Percentiles rank a stretch among this genome's conserved stretches.
These are phyloP conservation scores for Boechera retrofracta DNA, from an alignment of 345 rosid species.

Conservation along the genomic window DNA sequence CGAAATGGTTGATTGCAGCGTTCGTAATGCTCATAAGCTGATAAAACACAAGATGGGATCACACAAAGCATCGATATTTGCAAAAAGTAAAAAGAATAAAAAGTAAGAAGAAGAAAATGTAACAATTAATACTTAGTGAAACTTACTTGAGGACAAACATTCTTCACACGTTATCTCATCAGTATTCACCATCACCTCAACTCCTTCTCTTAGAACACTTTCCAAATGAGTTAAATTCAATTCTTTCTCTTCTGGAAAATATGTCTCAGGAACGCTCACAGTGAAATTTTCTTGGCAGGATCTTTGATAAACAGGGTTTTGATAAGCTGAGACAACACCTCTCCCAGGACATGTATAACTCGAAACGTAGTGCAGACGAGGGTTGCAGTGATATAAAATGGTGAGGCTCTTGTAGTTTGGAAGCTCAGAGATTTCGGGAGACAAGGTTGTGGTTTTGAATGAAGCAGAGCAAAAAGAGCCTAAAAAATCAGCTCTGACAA, in stretches of 20 bases:
- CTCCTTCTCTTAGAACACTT: constrained; percentile 16
- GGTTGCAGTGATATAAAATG: constrained; percentile 24
- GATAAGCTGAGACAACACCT: background rate
- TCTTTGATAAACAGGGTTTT: background rate
- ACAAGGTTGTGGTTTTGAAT: constrained; percentile 1
- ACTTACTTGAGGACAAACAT: constrained; percentile 3
- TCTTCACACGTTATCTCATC: background rate
- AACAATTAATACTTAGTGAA: background rate
- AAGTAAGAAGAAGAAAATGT: background rate
- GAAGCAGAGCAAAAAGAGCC: constrained; percentile 10
- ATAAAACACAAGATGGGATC: constrained; percentile 14
- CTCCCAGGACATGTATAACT: background rate
- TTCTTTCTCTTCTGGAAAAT: no score
- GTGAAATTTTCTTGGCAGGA: background rate
- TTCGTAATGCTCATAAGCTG: background rate
- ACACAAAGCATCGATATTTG: background rate
- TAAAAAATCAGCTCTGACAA: constrained; percentile 35
- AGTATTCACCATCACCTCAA: constrained; percentile 40
- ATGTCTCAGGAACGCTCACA: background rate
- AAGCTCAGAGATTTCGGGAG: background rate
- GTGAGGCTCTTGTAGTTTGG: background rate
- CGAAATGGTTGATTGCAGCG: constrained; percentile 1
- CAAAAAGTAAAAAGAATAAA: background rate
- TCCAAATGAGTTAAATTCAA: background rate
- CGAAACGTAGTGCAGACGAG: constrained; percentile 18